Evolutionary conservation across 2,329 filamentous ascomycete genomes (phyloP).

Genomic region (Elsinoe ampelina): DNA sequence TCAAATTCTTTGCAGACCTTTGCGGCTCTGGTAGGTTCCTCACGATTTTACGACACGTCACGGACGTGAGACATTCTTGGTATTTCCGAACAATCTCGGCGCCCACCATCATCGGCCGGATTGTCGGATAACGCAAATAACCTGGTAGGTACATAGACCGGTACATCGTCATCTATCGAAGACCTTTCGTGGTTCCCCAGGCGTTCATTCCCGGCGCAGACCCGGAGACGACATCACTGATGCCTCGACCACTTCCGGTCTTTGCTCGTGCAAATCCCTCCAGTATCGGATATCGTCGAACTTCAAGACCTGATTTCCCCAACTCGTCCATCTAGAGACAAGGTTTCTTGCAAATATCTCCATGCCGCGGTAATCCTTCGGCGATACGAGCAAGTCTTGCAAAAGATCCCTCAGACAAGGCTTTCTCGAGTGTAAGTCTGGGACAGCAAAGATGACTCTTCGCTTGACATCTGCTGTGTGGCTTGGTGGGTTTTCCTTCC

Average conservation of each 20-base stretch:
- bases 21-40: too few species aligned
- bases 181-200: background rate
- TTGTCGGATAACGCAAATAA: too few species aligned
- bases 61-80: background rate
- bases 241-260: background rate
- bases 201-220: background rate
- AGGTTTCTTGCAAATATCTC: conserved; percentile 70
- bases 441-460: conserved; percentile 59
- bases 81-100: too few species aligned
- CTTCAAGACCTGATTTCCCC: conserved; percentile 64
- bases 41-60: background rate
- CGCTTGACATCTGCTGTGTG: conserved; percentile 26
- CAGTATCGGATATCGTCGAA: conserved; percentile 55
- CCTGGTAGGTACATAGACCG: background rate
- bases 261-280: conserved; percentile 19
- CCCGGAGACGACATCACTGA: background rate
- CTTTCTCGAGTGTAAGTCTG: conserved; percentile 71
- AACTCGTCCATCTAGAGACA: conserved; percentile 67
- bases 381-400: conserved; percentile 41
- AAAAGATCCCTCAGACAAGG: conserved; percentile 59
- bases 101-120: too few species aligned
- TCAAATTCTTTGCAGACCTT: background rate
- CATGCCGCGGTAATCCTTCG: conserved; percentile 46
- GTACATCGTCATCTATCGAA: background rate
- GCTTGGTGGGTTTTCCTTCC: conserved; percentile 14